Evolutionary conservation across 805 yeast genomes (phyloP).

Genomic region (Sugiyamaella lignohabitans): DNA sequence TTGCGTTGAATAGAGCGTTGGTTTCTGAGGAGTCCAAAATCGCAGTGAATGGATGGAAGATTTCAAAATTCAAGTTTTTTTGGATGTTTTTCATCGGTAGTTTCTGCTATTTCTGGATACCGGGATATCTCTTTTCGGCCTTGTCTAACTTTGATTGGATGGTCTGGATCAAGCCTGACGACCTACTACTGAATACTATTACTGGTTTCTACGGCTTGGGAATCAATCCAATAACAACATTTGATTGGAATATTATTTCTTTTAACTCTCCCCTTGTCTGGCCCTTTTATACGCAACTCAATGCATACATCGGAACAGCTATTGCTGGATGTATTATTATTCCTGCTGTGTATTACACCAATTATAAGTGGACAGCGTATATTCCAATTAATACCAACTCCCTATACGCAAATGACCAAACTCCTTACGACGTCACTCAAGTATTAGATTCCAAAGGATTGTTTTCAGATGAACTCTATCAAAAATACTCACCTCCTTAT

Average conservation of each 20-base stretch:
- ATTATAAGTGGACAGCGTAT: conserved; percentile 54
- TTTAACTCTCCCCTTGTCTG: conserved; percentile 32
- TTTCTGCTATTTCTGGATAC: conserved; percentile 61
- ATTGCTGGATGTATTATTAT: conserved; percentile 40
- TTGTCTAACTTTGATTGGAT: conserved; percentile 60
- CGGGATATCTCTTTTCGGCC: conserved; percentile 58
- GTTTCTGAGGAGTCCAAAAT: conserved; percentile 43
- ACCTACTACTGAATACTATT: conserved; percentile 52
- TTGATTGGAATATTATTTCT: conserved; percentile 39
- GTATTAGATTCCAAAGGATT: conserved; percentile 39
- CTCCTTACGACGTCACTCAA: conserved; percentile 41
- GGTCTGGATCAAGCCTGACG: conserved; percentile 49
- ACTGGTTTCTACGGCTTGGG: conserved; percentile 52
- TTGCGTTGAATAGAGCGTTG: conserved; percentile 41
- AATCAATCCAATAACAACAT: conserved; percentile 41
- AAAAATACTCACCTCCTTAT: conserved; percentile 61
- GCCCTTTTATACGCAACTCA: conserved; percentile 39
- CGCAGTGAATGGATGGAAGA: conserved; percentile 52
- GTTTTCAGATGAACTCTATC: conserved; percentile 43
- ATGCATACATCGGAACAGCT: conserved; percentile 37
- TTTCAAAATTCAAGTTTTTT: conserved; percentile 49
- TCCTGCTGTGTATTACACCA: conserved; percentile 47
- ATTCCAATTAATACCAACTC: conserved; percentile 53
- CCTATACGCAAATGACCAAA: conserved; percentile 49
- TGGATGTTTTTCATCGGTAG: conserved; percentile 35